A percentile compares a stretch with the other conserved stretches of the same genome.
Evolutionary conservation across 495 filamentous ascomycete species (phyloP).

Genomic region (Clohesyomyces aquaticus): DNA sequence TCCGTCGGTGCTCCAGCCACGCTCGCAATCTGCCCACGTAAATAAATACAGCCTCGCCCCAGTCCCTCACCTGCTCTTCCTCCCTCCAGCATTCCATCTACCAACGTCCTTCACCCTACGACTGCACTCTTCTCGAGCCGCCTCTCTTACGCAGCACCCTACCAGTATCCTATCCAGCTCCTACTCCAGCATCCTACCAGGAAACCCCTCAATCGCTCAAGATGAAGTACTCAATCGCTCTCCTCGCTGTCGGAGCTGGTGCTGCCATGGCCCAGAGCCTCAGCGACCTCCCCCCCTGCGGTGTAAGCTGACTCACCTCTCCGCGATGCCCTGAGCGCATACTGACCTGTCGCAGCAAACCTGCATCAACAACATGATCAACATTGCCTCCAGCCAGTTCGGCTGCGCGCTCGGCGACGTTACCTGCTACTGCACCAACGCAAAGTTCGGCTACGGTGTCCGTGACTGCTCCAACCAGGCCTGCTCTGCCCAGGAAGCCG

Average conservation of each 20-base stretch:
- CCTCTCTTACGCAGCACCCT: neutral
- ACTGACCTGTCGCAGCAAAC: conserved; percentile 55
- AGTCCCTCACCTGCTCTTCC: neutral
- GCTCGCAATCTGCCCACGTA: neutral
- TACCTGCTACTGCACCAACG: conserved; percentile 70
- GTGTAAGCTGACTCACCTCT: conserved; percentile 23
- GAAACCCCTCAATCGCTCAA: conserved; percentile 21
- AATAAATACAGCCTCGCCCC: conserved; percentile 19
- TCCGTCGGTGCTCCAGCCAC: conserved; percentile 7
- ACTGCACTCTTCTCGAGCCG: conserved; percentile 6
- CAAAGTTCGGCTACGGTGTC: conserved; percentile 73
- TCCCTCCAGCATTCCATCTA: neutral
- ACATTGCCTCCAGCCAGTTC: conserved; percentile 58
- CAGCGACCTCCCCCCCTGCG: conserved; percentile 26
- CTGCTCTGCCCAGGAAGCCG: conserved; percentile 54
- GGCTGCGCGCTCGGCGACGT: conserved; percentile 62
- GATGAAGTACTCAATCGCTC: conserved; percentile 47
- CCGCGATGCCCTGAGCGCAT: neutral
- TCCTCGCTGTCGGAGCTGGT: conserved; percentile 45
- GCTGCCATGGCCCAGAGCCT: conserved; percentile 45
- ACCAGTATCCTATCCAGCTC: conserved; percentile 20
- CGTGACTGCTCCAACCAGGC: conserved; percentile 74
- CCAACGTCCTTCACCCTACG: conserved; percentile 9
- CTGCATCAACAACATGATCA: conserved; percentile 75
- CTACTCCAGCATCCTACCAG: conserved; percentile 19